Evolutionary conservation across 2,329 filamentous ascomycete species (phyloP), one percentile per base, ranked within the genome.

Genomic region (Thelonectria olida): DNA sequence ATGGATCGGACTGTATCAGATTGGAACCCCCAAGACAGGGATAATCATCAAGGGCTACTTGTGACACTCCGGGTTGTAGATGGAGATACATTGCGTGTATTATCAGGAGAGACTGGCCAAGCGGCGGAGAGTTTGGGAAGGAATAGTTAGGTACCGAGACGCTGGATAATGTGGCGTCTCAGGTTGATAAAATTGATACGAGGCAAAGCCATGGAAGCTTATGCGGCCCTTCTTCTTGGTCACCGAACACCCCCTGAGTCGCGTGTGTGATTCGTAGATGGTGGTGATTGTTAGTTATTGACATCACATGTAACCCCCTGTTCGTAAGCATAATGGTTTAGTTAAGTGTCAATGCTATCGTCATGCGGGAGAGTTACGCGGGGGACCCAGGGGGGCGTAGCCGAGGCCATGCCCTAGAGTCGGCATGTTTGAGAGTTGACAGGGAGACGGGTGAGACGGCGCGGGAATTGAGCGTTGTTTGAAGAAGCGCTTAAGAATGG

Each of bases 301-400:
- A 15, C 34, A 38, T 38, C 5, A 38, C 5, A 38, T 31, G 7
- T 7, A 53, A 53, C 25, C 31, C 53, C 53, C 42, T 39, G 42
- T 38, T 42, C 15, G 45, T 41, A 19, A 34, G 51, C 52, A 38
- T 44, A 22, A 17, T 13, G n/a, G n/a, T n/a, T n/a, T n/a, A n/a
- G n/a, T n/a, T n/a, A n/a, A 19, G 20, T 23, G 51, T 22, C 47
- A 45, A 25, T 52, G 52, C 31, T 22, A 61, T 61, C 52, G n/a
- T 61, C 28, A 54, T 61, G 47, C 52, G 58, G 58, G 53, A 57
- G 53, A 36, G 23, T 50, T 47, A 42, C 45, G 34, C 52, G 58
- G 25, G 47, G 58, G n/a, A 3, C 7, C 3, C 7, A 15, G 15
- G 36, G 36, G 36, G 2, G 39, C 39, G 39, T 22, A 10, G n/a